These are phyloP conservation scores for Starmerella tilneyi DNA, from an alignment of 805 yeast genomes.

Conservation along the genomic window DNA sequence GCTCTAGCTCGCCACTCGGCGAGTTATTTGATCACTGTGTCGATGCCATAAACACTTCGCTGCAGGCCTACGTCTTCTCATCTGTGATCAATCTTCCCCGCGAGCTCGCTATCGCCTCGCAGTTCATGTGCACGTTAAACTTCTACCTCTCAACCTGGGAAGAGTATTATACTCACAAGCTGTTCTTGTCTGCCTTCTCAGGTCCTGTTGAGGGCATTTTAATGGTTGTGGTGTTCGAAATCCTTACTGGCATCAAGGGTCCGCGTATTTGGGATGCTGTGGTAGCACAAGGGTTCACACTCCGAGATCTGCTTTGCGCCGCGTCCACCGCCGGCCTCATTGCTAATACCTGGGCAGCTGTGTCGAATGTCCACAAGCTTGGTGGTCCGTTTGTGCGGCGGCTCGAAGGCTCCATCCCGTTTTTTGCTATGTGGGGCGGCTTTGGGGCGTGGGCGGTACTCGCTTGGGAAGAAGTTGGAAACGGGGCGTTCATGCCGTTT, in stretches of 20 bases:
- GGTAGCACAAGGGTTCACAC: conserved; percentile 32
- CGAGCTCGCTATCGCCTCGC: conserved; percentile 34
- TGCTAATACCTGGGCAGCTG: conserved; percentile 58
- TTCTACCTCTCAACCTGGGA: conserved; percentile 93
- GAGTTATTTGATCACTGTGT: conserved; percentile 88
- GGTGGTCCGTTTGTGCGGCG: conserved; percentile 34
- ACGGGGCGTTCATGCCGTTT: conserved; percentile 40
- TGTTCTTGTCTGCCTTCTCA: conserved; percentile 66
- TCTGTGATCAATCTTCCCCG: conserved; percentile 72
- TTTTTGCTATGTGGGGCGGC: conserved; percentile 45
- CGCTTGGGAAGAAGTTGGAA: conserved; percentile 38
- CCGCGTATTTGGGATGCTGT: conserved; percentile 48
- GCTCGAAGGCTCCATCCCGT: conserved; percentile 52
- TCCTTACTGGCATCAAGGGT: conserved; percentile 59
- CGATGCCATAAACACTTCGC: conserved; percentile 64
- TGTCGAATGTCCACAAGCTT: conserved; percentile 35
- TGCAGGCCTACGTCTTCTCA: conserved; percentile 62
- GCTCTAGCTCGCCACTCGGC: conserved; percentile 90
- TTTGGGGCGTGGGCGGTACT: conserved; percentile 38
- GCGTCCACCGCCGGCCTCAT: conserved; percentile 32
- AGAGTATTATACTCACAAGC: conserved; percentile 78
- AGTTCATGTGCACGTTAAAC: conserved; percentile 37
- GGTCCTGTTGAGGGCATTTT: conserved; percentile 95
- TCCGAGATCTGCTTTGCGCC: conserved; percentile 2
- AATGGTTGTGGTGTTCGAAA: conserved; percentile 45